These are phyloP conservation scores for Oenanthe sinensis DNA, from an alignment of 129 eudicot genomes.

Conservation along the genomic window DNA sequence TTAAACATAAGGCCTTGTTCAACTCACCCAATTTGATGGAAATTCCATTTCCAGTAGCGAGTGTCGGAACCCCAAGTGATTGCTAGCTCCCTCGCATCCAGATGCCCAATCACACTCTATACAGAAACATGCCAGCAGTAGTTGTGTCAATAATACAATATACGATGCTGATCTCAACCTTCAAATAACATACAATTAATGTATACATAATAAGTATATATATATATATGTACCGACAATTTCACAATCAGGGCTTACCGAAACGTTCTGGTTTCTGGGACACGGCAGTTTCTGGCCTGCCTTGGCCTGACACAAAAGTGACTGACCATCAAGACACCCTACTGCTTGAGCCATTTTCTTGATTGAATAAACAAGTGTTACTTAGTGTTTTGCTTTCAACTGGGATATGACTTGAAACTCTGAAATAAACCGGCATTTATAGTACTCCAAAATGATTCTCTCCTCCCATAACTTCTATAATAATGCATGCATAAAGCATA, in stretches of 20 bases:
- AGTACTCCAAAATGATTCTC: background rate
- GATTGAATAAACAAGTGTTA: background rate
- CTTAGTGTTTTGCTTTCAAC: background rate
- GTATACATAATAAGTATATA: background rate
- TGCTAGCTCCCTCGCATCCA: background rate
- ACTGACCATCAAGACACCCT: background rate
- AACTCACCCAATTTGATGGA: background rate
- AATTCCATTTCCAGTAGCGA: background rate
- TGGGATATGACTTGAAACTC: background rate
- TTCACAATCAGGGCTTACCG: background rate
- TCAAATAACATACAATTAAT: background rate
- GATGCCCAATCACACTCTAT: background rate
- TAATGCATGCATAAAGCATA: background rate
- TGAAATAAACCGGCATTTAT: background rate
- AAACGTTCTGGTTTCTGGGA: background rate
- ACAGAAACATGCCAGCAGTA: background rate
- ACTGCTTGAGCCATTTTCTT: constrained; percentile 8
- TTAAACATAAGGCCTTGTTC: background rate
- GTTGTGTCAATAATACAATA: background rate
- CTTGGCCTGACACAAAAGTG: background rate
- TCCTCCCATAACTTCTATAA: background rate
- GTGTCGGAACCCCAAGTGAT: constrained; percentile 3
- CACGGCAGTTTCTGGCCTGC: background rate
- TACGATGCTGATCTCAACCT: background rate
- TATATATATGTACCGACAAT: background rate